Conservation (phyloP, 495 filamentous ascomycete genomes). For the Penicillium cosmopolitanum region DNA sequence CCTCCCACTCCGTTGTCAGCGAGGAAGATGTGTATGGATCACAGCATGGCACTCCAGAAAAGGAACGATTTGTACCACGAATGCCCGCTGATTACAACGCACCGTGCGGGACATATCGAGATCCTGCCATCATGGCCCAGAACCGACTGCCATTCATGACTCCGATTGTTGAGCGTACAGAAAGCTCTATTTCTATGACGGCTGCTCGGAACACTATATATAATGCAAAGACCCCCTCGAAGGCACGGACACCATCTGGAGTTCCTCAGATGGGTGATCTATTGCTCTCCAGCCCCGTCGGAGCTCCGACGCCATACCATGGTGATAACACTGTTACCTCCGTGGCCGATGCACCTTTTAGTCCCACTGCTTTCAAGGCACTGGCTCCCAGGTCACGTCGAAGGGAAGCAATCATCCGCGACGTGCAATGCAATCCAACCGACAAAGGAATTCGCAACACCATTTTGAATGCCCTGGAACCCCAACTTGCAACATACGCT, state of each 20-base stretch:
- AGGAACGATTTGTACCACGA: slow-evolving; percentile 61
- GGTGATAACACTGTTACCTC: slow-evolving; percentile 39
- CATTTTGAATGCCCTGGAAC: slow-evolving; percentile 72
- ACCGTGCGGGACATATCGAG: slow-evolving; percentile 73
- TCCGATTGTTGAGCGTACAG: slow-evolving; percentile 93
- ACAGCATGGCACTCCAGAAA: slow-evolving; percentile 33
- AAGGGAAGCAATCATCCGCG: slow-evolving; percentile 71
- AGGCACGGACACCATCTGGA: slow-evolving; percentile 38
- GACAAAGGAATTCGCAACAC: slow-evolving; percentile 70
- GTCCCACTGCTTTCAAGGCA: slow-evolving; percentile 54
- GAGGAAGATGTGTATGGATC: slow-evolving; percentile 26
- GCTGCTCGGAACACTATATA: slow-evolving; percentile 57
- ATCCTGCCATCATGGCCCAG: slow-evolving; percentile 75
- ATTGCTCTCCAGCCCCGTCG: slow-evolving; percentile 37
- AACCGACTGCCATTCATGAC: slow-evolving; percentile 97
- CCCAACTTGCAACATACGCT: slow-evolving; percentile 70
- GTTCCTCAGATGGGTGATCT: slow-evolving; percentile 42
- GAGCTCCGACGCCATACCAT: slow-evolving; percentile 31
- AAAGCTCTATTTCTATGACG: slow-evolving; percentile 74
- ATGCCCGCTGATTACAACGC: slow-evolving; percentile 86
- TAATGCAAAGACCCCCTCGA: slow-evolving; percentile 75
- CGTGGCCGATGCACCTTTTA: slow-evolving; percentile 41
- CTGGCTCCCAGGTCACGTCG: slow-evolving; percentile 28
- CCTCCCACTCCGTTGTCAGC: slow-evolving; percentile 38
- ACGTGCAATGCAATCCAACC: slow-evolving; percentile 84